A percentile compares a stretch with the other conserved stretches of the same genome.
Conservation (phyloP, 2,329 filamentous ascomycete genomes). For the Venturia aucupariae region DNA sequence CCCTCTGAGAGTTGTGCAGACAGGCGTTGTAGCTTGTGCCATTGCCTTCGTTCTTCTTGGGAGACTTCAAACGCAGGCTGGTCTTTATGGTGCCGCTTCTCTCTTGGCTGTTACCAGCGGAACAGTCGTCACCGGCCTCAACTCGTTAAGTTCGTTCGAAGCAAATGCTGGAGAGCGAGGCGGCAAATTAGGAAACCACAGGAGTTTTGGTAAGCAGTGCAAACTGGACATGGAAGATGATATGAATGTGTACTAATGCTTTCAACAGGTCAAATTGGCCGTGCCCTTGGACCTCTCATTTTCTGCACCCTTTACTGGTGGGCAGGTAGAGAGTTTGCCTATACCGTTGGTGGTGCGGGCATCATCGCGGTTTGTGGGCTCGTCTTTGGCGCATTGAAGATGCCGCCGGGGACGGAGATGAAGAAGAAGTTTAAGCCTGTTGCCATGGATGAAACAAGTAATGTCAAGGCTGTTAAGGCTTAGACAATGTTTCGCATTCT, state of each 20-base stretch:
- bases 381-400: constrained; percentile 62
- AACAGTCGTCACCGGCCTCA: constrained; percentile 88
- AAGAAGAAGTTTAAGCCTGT: constrained; percentile 6
- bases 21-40: constrained; percentile 70
- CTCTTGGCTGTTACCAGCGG: constrained; percentile 83
- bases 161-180: constrained; percentile 72
- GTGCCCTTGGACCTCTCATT: constrained; percentile 75
- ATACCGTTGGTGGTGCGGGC: constrained; percentile 67
- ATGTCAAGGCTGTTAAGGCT: background rate
- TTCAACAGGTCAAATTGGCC: constrained; percentile 67
- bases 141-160: constrained; percentile 86
- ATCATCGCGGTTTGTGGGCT: constrained; percentile 65
- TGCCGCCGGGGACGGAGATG: constrained; percentile 13
- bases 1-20: constrained; percentile 68
- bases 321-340: constrained; percentile 82
- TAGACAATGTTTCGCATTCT: background rate
- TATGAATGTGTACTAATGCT: background rate
- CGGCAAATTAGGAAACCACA: constrained; percentile 73
- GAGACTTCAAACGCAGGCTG: constrained; percentile 54
- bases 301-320: constrained; percentile 99
- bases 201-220: constrained; percentile 45
- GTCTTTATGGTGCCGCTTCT: constrained; percentile 73
- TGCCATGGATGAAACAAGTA: background rate
- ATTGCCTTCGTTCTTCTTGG: constrained; percentile 72
- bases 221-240: background rate